These are phyloP conservation scores for Pyropia haitanensis DNA, from an alignment of 23 red algal species.

Conservation along the genomic window DNA sequence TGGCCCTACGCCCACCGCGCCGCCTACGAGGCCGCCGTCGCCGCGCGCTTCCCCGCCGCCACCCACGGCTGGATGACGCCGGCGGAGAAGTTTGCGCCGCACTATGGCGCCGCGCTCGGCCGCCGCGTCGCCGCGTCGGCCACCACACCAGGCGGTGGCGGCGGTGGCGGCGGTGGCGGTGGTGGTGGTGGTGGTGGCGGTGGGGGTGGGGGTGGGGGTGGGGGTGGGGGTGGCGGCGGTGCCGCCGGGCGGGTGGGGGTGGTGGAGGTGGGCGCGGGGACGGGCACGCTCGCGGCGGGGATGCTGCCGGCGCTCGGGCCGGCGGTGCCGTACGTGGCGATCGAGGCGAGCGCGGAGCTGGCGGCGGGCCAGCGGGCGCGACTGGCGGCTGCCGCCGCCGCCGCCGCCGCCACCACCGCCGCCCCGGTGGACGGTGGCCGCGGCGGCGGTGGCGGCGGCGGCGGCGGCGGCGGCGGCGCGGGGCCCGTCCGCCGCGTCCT, in stretches of 20 bases:
- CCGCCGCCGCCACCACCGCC: no score
- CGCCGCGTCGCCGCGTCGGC: constrained; percentile 22
- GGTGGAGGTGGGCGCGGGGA: constrained; percentile 85
- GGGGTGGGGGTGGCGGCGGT: neutral
- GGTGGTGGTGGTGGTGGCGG: constrained; percentile 50
- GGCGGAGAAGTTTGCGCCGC: constrained; percentile 72
- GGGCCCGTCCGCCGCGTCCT: no score
- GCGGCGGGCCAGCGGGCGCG: neutral
- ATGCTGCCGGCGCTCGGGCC: constrained; percentile 20
- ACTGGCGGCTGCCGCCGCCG: no score
- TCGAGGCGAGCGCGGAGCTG: neutral
- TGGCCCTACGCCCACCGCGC: neutral
- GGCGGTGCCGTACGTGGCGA: neutral
- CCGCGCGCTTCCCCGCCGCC: constrained; percentile 3
- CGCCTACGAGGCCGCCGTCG: constrained; percentile 31
- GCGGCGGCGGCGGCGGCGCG: no score
- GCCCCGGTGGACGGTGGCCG: no score
- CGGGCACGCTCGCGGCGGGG: constrained; percentile 58
- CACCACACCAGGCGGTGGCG: constrained; percentile 5
- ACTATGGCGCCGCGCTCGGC: constrained; percentile 62
- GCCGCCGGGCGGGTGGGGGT: constrained; percentile 23
- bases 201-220: constrained; percentile 18
- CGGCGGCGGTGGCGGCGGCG: no score
- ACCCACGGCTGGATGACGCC: constrained; percentile 80
- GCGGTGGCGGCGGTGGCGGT: constrained; percentile 66